Conservation (phyloP, 495 filamentous ascomycete species). For the Cairneyella variabilis region DNA sequence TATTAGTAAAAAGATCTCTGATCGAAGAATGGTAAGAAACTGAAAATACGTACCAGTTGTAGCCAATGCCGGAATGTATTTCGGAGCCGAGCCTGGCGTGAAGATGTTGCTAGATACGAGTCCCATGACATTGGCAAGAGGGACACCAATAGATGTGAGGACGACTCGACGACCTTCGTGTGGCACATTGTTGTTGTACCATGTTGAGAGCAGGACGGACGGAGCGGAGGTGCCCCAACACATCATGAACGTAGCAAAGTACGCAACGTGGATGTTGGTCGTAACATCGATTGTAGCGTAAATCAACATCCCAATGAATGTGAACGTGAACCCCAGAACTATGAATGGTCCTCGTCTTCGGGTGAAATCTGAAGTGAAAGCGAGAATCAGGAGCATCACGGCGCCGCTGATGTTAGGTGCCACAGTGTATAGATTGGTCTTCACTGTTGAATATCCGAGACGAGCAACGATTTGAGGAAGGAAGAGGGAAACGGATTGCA, state of each 20-base stretch:
- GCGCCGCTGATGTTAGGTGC: constrained; percentile 69
- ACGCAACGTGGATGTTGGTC: constrained; percentile 56
- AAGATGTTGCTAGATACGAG: constrained; percentile 73
- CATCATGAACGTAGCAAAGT: constrained; percentile 82
- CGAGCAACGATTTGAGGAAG: constrained; percentile 69
- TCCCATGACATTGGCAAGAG: constrained; percentile 79
- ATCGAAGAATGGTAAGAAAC: no score
- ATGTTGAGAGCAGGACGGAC: constrained; percentile 51
- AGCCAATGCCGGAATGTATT: constrained; percentile 69
- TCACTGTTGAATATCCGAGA: constrained; percentile 58
- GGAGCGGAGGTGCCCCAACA: constrained; percentile 64
- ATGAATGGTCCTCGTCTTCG: constrained; percentile 72
- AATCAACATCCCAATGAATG: constrained; percentile 73
- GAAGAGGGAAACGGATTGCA: constrained; percentile 68
- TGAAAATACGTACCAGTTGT: no score
- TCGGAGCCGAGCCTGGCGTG: constrained; percentile 62
- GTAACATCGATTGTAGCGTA: constrained; percentile 66
- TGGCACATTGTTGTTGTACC: constrained; percentile 81
- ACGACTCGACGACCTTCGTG: constrained; percentile 69
- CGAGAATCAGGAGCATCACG: constrained; percentile 63
- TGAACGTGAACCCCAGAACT: constrained; percentile 66
- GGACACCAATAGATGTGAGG: constrained; percentile 69
- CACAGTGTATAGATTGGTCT: constrained; percentile 75
- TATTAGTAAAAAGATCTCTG: no score
- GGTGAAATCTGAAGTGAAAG: constrained; percentile 60